Base-by-base conservation (phyloP, 2,329 filamentous ascomycete species). In the Diaporthe destruens region DNA sequence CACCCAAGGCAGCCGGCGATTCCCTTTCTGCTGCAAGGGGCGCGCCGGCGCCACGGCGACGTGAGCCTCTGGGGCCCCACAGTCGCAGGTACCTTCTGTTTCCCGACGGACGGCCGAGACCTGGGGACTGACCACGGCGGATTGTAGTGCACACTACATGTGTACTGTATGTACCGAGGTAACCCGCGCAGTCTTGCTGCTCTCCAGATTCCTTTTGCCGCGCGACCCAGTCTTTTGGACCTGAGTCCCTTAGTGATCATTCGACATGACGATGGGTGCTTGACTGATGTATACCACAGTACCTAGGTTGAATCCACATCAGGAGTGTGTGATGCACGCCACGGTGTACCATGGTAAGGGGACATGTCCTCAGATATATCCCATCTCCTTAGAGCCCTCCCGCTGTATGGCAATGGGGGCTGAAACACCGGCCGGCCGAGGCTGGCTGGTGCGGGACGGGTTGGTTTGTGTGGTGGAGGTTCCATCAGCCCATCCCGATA, bases 391-490 rank as follows among this genome's bases (percentile, higher is more conserved):
- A 49, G 8, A 49, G 47, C 47, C 47, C 47, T 56, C 32, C 54
- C 23, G 8, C 54, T 36, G 8, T 9, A 36, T 56, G 20, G 56
- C 44, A 49, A 47, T 66, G 61, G 53, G 61, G 59, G 61, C 61
- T 66, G 61, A 66, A 66, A 66, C 61, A 23, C 47, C n/a, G 61
- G 61, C 47, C 61, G 61, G 61, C 61, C 25, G 61, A 66, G 61
- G 29, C 61, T 65, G 61, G 61, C 61, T 29, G 44, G 61, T 51
- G 61, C 12, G 29, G 25, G 29, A n/a, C 44, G 47, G 36, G 12
- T 11, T 36, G 42, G n/a, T 1, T n/a, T 51, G 61, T 39, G 29
- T 23, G 32, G 61, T 39, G 7, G 12, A n/a, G 16, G 32, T 47
- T 39, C 44, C 32, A 66, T 66, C 61, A 51, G 61, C 61, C 61